Conservation (phyloP, 345 rosid genomes). For the Noccaea bulbosa region DNA sequence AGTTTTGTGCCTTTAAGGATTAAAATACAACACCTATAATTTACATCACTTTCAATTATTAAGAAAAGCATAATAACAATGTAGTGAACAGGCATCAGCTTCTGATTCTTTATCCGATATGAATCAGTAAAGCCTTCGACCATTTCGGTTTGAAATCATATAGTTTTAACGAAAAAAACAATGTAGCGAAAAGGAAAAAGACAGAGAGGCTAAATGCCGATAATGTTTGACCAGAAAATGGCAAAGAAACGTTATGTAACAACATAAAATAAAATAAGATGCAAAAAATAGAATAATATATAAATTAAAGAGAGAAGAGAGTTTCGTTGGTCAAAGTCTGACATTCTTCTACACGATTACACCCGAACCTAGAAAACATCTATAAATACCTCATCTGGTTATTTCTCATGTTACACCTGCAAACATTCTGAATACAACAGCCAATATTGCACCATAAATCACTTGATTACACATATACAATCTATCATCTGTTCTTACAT, state of each 20-base stretch:
- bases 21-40: constrained; percentile 25
- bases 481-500: constrained; percentile 5
- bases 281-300: not conserved
- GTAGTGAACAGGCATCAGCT: not conserved
- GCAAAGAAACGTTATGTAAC: constrained; percentile 36
- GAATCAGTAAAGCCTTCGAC: too few species aligned
- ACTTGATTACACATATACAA: constrained; percentile 8
- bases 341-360: constrained; percentile 19
- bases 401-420: constrained; percentile 29
- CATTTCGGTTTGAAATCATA: too few species aligned
- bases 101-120: too few species aligned
- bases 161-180: not conserved
- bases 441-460: constrained; percentile 30
- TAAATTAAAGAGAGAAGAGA: constrained; percentile 8
- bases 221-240: constrained; percentile 45
- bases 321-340: constrained; percentile 42
- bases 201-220: constrained; percentile 39
- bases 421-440: constrained; percentile 24
- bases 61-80: constrained; percentile 24
- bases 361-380: constrained; percentile 30
- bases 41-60: constrained; percentile 33
- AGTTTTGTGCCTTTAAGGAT: not conserved
- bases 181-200: constrained; percentile 5
- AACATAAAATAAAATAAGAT: constrained; percentile 2
- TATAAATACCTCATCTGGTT: constrained; percentile 42